Evolutionary conservation across 805 yeast genomes (phyloP).

Genomic region (Kuraishia piskuri): DNA sequence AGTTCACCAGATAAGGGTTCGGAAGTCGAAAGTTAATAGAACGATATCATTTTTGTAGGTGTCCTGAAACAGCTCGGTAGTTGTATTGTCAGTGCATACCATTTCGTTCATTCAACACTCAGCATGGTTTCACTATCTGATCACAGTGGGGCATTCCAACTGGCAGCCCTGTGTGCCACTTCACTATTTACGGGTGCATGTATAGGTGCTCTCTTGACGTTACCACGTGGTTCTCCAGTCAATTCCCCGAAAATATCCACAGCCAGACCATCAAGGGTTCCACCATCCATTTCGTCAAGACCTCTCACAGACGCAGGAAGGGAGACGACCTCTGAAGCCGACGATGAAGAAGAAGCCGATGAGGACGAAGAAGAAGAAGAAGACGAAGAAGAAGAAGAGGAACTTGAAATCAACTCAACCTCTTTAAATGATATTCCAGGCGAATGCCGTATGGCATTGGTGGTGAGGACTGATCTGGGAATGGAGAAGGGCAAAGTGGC

Average conservation of each 20-base stretch:
- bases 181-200: conserved; percentile 21
- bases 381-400: conserved; percentile 40
- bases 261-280: background rate
- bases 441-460: conserved; percentile 78
- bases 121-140: background rate
- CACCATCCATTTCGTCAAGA: conserved; percentile 16
- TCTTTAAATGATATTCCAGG: conserved; percentile 63
- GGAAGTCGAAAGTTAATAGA: too few species aligned
- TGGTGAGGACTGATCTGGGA: conserved; percentile 79
- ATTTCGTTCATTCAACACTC: too few species aligned
- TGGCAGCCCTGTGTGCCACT: conserved; percentile 14
- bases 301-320: conserved; percentile 13
- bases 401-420: conserved; percentile 49
- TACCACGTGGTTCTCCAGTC: conserved; percentile 6
- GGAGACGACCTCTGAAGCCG: background rate
- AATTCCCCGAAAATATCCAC: background rate
- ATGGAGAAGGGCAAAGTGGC: conserved; percentile 96
- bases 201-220: conserved; percentile 16
- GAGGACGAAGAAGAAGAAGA: conserved; percentile 29
- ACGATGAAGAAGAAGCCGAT: conserved; percentile 8
- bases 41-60: too few species aligned
- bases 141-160: conserved; percentile 3
- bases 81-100: too few species aligned
- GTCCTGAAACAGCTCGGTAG: too few species aligned
- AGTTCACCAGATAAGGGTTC: too few species aligned